These are phyloP conservation scores for Lentinus polychrous DNA, from an alignment of 1,284 basidiomycete genomes.

Conservation along the genomic window DNA sequence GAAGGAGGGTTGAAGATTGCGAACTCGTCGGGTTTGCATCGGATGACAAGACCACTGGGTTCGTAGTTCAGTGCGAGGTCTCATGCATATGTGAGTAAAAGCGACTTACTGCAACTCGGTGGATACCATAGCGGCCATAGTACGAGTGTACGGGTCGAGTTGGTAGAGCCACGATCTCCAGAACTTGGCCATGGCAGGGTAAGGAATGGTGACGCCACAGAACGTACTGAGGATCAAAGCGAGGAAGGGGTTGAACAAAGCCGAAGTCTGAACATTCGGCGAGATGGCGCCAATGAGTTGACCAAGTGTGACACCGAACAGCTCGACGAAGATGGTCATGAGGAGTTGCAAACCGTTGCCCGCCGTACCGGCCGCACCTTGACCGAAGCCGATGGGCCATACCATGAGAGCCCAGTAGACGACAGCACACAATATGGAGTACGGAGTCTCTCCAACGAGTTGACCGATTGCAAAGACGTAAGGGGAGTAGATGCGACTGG, in stretches of 20 bases:
- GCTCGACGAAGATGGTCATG: conserved; percentile 64
- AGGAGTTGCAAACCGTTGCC: conserved; percentile 75
- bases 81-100: background rate
- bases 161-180: conserved; percentile 76
- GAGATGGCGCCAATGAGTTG: conserved; percentile 73
- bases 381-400: conserved; percentile 68
- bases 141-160: conserved; percentile 64
- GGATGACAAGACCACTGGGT: conserved; percentile 54
- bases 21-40: conserved; percentile 66
- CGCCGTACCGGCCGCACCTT: conserved; percentile 50
- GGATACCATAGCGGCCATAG: conserved; percentile 69
- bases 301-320: conserved; percentile 76
- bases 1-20: conserved; percentile 62
- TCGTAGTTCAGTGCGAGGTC: conserved; percentile 9
- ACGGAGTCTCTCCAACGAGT: conserved; percentile 77
- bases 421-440: conserved; percentile 65
- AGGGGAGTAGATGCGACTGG: conserved; percentile 72
- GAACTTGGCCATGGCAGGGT: conserved; percentile 59
- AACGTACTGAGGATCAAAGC: conserved; percentile 63
- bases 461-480: conserved; percentile 82
- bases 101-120: conserved; percentile 65
- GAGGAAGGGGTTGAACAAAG: conserved; percentile 77
- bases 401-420: conserved; percentile 78
- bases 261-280: conserved; percentile 69
- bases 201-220: conserved; percentile 81